Percentiles rank a stretch among this genome's conserved stretches.
phyloP scores from a whole-genome alignment of 169 alveolate genomes.

The Theileria luwenshuni region DNA sequence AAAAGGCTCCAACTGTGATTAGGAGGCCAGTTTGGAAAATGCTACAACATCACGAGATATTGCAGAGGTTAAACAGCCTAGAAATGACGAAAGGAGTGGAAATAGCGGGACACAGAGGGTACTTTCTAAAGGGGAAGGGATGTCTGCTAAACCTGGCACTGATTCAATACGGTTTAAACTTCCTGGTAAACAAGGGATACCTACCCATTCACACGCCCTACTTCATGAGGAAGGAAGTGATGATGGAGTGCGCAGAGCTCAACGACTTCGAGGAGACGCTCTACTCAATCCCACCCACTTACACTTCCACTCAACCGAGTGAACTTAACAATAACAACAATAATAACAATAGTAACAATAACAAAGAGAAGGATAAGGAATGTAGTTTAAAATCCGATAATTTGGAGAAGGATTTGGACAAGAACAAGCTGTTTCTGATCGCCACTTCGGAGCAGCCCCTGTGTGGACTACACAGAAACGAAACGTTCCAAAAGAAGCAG shows the following conservation, averaged over 20 bases:
- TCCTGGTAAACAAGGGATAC: constrained; percentile 91
- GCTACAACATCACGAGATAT: constrained; percentile 92
- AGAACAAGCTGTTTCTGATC: constrained; percentile 91
- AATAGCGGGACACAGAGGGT: constrained; percentile 98
- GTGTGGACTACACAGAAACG: constrained; percentile 92
- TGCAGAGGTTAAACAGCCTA: constrained; percentile 88
- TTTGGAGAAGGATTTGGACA: constrained; percentile 45
- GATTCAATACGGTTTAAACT: constrained; percentile 90
- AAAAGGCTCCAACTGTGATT: constrained; percentile 11
- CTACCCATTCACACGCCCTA: constrained; percentile 97
- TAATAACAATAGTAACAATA: neutral
- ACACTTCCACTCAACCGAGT: constrained; percentile 12
- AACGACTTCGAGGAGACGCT: constrained; percentile 97
- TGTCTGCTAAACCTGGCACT: constrained; percentile 95
- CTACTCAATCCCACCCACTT: constrained; percentile 79
- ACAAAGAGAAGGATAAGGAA: neutral
- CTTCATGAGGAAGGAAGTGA: constrained; percentile 92
- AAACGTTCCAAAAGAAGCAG: constrained; percentile 77
- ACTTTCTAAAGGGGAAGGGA: constrained; percentile 94
- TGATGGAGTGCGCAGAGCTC: constrained; percentile 96
- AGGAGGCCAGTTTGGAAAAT: constrained; percentile 57
- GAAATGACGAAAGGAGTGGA: constrained; percentile 92
- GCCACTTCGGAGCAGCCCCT: constrained; percentile 99
- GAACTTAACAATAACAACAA: neutral
- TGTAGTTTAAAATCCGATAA: neutral